phyloP scores from a whole-genome alignment of 2,329 filamentous ascomycete species.

The Teratosphaeria viscida region DNA sequence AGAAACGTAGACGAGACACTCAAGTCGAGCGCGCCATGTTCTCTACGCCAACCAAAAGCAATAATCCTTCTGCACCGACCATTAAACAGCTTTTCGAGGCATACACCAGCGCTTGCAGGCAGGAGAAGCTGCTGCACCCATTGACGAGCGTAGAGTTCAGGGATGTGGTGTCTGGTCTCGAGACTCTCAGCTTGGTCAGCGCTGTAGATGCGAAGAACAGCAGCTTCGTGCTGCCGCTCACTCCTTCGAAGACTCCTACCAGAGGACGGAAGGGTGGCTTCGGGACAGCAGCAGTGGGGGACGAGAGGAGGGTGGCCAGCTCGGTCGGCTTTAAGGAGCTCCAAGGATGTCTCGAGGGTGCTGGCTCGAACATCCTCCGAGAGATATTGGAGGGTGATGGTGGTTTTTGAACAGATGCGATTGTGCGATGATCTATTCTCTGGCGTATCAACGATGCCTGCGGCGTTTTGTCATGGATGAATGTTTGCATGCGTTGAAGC shows the following conservation, averaged over 20 bases:
- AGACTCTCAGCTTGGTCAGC: conserved; percentile 73
- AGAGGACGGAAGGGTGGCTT: conserved; percentile 34
- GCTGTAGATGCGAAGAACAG: conserved; percentile 61
- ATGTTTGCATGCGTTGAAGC: not conserved
- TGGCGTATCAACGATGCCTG: not conserved
- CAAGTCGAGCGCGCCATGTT: conserved; percentile 21
- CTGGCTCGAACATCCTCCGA: conserved; percentile 26
- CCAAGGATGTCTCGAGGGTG: conserved; percentile 21
- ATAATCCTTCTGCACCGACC: conserved; percentile 52
- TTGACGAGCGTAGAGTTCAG: conserved; percentile 87
- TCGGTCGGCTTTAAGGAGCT: conserved; percentile 27
- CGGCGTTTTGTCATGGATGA: not conserved
- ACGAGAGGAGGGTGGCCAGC: conserved; percentile 46
- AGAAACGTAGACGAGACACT: conserved; percentile 55
- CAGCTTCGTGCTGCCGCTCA: conserved; percentile 48
- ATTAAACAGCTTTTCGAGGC: conserved; percentile 75
- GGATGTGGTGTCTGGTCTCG: conserved; percentile 80
- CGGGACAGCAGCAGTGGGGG: conserved; percentile 35
- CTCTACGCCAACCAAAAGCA: conserved; percentile 33
- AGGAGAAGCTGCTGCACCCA: conserved; percentile 80
- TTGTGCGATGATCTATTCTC: not conserved
- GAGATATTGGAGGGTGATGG: conserved; percentile 25
- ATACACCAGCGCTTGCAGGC: conserved; percentile 72
- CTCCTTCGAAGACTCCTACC: conserved; percentile 60
- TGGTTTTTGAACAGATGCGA: not conserved